phyloP scores from a whole-genome alignment of 768 basidiomycete species.

The Panaeolus papilionaceus region DNA sequence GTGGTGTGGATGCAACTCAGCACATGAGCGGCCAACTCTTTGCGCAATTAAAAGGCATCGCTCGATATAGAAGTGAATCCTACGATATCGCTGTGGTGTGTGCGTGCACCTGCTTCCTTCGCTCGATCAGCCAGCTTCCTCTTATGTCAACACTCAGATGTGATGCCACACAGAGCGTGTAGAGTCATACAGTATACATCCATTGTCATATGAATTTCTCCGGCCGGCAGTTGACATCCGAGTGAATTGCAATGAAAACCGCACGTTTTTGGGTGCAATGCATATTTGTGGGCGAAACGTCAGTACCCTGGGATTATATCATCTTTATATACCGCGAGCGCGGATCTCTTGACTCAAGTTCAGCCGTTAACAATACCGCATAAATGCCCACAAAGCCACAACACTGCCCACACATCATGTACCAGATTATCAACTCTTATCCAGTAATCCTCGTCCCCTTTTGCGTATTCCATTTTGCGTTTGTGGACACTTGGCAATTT shows the following conservation, averaged over 20 bases:
- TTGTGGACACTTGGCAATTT: not conserved
- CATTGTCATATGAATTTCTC: not conserved
- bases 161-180: not conserved
- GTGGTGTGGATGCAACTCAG: not conserved
- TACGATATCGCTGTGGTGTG: not conserved
- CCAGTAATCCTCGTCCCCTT: no score
- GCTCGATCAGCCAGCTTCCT: not conserved
- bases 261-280: not conserved
- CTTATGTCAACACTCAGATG: not conserved
- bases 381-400: not conserved
- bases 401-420: not conserved
- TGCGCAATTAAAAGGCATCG: not conserved
- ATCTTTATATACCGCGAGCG: slow-evolving; percentile 4
- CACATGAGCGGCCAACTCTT: not conserved
- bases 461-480: not conserved
- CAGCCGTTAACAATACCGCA: not conserved
- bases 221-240: not conserved
- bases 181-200: slow-evolving; percentile 3
- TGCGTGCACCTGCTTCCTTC: not conserved
- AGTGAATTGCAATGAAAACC: not conserved
- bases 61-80: not conserved
- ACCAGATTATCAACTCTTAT: not conserved
- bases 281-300: slow-evolving; percentile 2
- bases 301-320: slow-evolving; percentile 1
- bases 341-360: not conserved